A percentile compares a stretch with the other conserved stretches of the same genome.
These are phyloP conservation scores for Stentor roeselii DNA, from an alignment of 73 alveolate species.

Conservation along the genomic window DNA sequence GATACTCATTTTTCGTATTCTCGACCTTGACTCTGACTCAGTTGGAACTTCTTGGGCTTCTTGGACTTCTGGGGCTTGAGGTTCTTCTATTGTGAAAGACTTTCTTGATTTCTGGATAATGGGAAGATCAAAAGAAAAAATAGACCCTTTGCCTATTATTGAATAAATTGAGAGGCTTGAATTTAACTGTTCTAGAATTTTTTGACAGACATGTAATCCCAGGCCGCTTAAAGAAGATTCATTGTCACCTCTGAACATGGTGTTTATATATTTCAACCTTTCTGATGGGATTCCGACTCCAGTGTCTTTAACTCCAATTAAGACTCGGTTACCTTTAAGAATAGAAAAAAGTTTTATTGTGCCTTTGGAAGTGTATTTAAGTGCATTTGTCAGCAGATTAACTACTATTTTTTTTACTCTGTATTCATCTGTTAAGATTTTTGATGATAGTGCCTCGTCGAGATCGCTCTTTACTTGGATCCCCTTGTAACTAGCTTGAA, in stretches of 20 bases:
- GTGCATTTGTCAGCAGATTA: neutral
- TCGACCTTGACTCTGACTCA: neutral
- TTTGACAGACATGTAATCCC: no score
- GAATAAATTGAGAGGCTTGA: neutral
- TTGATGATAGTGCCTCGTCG: neutral
- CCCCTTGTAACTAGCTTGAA: neutral
- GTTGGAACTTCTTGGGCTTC: neutral
- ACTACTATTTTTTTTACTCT: neutral
- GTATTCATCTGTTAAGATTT: neutral
- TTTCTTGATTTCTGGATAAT: neutral
- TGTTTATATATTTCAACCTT: neutral
- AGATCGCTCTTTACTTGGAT: no score
- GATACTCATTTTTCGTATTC: neutral
- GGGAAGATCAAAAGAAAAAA: neutral
- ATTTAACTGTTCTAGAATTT: no score
- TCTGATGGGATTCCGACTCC: conserved; percentile 23
- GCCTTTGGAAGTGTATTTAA: neutral
- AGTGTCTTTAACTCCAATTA: neutral
- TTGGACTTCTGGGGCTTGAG: neutral
- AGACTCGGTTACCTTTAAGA: neutral
- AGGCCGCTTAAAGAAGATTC: no score
- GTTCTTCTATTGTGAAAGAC: neutral
- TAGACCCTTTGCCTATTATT: neutral
- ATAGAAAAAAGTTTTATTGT: neutral
- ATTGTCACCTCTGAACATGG: neutral